Percentiles rank a stretch among this genome's conserved stretches.
phyloP scores from a whole-genome alignment of 1,284 basidiomycete genomes.

The Leccinum angustisporum region DNA sequence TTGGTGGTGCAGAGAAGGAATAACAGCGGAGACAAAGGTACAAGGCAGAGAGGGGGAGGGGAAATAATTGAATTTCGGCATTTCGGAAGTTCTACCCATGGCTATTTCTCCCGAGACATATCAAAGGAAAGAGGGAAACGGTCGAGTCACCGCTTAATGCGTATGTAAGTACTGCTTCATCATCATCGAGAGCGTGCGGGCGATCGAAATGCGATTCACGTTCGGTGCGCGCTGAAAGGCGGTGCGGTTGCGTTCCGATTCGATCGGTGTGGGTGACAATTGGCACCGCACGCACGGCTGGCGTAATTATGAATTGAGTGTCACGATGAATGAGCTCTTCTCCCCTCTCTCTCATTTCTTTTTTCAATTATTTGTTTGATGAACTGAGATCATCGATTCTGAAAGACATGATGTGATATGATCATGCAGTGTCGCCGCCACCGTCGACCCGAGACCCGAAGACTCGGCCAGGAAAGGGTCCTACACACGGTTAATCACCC shows the following conservation, averaged over 20 bases:
- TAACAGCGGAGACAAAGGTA: not conserved
- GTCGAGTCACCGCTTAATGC: slow-evolving; percentile 11
- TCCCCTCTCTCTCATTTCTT: not conserved
- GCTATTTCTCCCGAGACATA: slow-evolving; percentile 20
- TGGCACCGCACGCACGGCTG: not conserved
- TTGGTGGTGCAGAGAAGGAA: not conserved
- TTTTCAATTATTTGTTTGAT: slow-evolving; percentile 10
- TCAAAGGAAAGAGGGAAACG: not conserved
- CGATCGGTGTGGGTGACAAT: slow-evolving; percentile 16
- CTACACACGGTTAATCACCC: slow-evolving; percentile 15
- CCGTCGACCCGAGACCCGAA: not conserved
- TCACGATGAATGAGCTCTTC: not conserved
- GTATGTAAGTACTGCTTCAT: not conserved
- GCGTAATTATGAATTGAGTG: slow-evolving; percentile 1
- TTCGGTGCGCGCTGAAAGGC: not conserved
- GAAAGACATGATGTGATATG: not conserved
- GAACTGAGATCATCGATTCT: slow-evolving; percentile 12
- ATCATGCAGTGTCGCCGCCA: slow-evolving; percentile 6
- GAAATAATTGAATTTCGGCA: not conserved
- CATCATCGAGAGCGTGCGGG: not conserved
- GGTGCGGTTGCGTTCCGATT: not conserved
- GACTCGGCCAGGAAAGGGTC: not conserved
- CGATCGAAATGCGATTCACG: not conserved
- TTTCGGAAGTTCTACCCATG: not conserved
- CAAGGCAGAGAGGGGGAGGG: not conserved